Base-by-base conservation (phyloP, 2,329 filamentous ascomycete genomes). In the Beauveria australis region DNA sequence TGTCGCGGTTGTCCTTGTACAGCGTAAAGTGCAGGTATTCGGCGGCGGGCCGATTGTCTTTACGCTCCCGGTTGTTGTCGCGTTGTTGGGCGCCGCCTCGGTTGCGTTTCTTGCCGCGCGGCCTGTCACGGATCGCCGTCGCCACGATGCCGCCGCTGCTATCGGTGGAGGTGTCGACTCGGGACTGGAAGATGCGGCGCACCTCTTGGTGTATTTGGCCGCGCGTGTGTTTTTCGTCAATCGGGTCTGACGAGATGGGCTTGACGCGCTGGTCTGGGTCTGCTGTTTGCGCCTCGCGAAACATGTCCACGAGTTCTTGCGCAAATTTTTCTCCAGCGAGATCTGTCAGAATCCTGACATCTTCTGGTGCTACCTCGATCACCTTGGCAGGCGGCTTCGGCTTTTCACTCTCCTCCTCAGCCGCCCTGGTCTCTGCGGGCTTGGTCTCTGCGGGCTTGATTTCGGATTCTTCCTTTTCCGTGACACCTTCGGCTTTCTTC, bases 1-100 rank as follows among this genome's bases (percentile, higher is more conserved):
- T 97, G 71, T 97, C 92, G 70, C 93, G 92, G 76, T 97, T 97
- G 76, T 96, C 92, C 76, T 97, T 97, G 82, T 93, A 95, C 56
- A 97, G 79, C 0, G 90, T 93, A 72, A 96, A 96, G 72, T 96
- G 92, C 16, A 96, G 77, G 72, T 91, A 94, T 53, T 92, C 88
- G 19, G 89, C 91, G 81, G 72, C 63, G 61, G 72, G 72, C 3
- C 52, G 52, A 37, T 44, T 61, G 22, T 57, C 28, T 26, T 63
- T 74, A 72, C 62, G 73, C 70, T 3, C 70, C 68, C 12, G 30
- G 49, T 28, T 62, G 66, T n/a, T 61, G 64, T n/a, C 64, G 19
- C 57, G 57, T 41, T 53, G 57, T 64, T 68, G 67, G 18, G 37
- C 19, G 5, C 58, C 61, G 18, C 55, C 48, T 22, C 60, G 57